These are phyloP conservation scores for Tylopilus balloui DNA, from an alignment of 768 basidiomycete species.

Conservation along the genomic window DNA sequence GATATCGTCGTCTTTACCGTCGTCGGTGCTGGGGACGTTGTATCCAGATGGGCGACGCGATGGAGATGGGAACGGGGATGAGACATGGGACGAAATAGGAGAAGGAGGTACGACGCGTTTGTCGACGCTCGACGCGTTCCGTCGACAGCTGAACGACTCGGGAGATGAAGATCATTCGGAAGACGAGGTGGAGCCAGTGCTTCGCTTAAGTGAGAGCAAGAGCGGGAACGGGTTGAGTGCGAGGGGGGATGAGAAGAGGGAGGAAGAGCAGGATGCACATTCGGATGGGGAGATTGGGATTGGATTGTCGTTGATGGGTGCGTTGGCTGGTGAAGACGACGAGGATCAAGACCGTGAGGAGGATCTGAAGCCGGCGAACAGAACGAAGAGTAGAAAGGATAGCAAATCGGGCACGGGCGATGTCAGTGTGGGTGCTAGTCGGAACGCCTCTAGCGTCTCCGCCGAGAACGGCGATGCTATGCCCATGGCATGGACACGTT, in stretches of 20 bases:
- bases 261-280: conserved; percentile 24
- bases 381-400: neutral
- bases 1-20: conserved; percentile 11
- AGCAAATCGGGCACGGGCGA: neutral
- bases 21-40: no score
- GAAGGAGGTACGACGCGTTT: conserved; percentile 20
- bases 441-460: conserved; percentile 1
- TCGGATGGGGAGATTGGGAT: conserved; percentile 66
- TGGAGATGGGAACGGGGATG: neutral
- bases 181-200: conserved; percentile 9
- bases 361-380: conserved; percentile 4
- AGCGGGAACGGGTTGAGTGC: no score
- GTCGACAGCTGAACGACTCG: conserved; percentile 13
- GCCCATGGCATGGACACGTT: conserved; percentile 29
- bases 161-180: conserved; percentile 8
- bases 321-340: conserved; percentile 35
- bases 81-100: conserved; percentile 4
- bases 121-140: conserved; percentile 27
- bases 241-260: neutral
- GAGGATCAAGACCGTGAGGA: no score
- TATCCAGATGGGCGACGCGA: neutral
- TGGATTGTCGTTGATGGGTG: conserved; percentile 61
- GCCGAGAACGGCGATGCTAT: conserved; percentile 2
- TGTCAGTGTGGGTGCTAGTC: conserved; percentile 1
- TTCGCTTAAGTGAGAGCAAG: conserved; percentile 1